phyloP scores from a whole-genome alignment of 1,284 basidiomycete species.

The Cutaneotrichosporon sp. region DNA sequence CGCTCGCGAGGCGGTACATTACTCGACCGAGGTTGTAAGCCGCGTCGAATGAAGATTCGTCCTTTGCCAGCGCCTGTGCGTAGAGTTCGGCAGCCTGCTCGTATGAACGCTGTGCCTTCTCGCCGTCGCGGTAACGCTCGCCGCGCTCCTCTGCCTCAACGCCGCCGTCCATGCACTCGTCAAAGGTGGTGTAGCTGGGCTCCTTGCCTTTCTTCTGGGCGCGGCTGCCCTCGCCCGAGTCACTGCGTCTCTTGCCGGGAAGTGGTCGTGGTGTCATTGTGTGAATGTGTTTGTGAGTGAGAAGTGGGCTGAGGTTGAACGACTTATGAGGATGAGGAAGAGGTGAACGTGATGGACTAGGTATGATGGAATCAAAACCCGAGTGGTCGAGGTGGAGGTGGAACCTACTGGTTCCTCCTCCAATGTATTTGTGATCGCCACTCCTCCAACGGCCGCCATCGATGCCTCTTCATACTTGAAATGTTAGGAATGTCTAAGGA shows the following conservation, averaged over 20 bases:
- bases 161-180: constrained; percentile 52
- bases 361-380: neutral
- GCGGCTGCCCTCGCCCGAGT: constrained; percentile 18
- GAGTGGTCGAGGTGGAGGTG: neutral
- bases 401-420: neutral
- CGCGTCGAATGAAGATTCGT: constrained; percentile 44
- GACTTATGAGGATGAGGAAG: neutral
- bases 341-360: no score
- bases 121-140: constrained; percentile 52
- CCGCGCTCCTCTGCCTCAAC: constrained; percentile 54
- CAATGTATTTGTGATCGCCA: neutral
- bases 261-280: constrained; percentile 15
- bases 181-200: constrained; percentile 50
- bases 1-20: constrained; percentile 44
- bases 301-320: neutral
- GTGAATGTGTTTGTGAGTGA: constrained; percentile 2
- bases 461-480: no score
- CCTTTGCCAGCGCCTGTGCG: constrained; percentile 40
- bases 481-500: no score
- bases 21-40: constrained; percentile 53
- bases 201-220: constrained; percentile 40
- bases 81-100: constrained; percentile 51
- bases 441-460: neutral
- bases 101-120: constrained; percentile 51
- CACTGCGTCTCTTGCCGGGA: constrained; percentile 19